A percentile compares a stretch with the other conserved stretches of the same genome.
Conservation (phyloP, 805 yeast species). For the Metahyphopichia silvanorum region DNA sequence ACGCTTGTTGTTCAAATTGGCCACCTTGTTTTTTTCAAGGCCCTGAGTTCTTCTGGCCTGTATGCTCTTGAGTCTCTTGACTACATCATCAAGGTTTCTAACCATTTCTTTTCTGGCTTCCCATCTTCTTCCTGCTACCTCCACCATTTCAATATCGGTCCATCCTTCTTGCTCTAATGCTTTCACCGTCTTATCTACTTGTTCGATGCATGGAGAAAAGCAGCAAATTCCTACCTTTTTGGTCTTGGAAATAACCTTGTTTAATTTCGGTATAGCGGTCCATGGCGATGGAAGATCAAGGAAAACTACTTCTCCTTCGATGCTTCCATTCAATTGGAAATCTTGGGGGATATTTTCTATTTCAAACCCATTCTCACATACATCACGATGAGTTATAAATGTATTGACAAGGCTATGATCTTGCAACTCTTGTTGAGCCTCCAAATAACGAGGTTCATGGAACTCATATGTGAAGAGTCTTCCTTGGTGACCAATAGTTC, state of each 20-base stretch:
- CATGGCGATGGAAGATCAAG: conserved; percentile 96
- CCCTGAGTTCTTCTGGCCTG: conserved; percentile 65
- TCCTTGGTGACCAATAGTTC: conserved; percentile 66
- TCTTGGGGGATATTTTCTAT: conserved; percentile 33
- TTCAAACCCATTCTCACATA: conserved; percentile 81
- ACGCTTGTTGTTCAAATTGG: conserved; percentile 27
- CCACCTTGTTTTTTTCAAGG: conserved; percentile 50
- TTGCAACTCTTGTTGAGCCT: conserved; percentile 74
- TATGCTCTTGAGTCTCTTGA: conserved; percentile 76
- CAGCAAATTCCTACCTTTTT: conserved; percentile 77
- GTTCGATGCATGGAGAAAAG: conserved; percentile 97
- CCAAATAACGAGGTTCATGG: conserved; percentile 77
- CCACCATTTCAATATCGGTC: conserved; percentile 88
- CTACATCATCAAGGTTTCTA: conserved; percentile 70
- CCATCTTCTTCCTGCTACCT: conserved; percentile 78
- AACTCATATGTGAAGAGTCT: conserved; percentile 83
- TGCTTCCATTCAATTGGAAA: conserved; percentile 16
- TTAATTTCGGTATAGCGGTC: conserved; percentile 83
- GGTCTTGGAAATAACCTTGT: conserved; percentile 50
- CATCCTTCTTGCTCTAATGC: conserved; percentile 75
- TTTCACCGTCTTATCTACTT: conserved; percentile 82
- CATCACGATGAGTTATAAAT: conserved; percentile 85
- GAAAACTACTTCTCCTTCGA: conserved; percentile 75
- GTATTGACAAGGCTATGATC: conserved; percentile 67
- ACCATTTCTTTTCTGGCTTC: conserved; percentile 91